Base-by-base conservation (phyloP, 2,329 filamentous ascomycete species). In the Alternaria burnsii region DNA sequence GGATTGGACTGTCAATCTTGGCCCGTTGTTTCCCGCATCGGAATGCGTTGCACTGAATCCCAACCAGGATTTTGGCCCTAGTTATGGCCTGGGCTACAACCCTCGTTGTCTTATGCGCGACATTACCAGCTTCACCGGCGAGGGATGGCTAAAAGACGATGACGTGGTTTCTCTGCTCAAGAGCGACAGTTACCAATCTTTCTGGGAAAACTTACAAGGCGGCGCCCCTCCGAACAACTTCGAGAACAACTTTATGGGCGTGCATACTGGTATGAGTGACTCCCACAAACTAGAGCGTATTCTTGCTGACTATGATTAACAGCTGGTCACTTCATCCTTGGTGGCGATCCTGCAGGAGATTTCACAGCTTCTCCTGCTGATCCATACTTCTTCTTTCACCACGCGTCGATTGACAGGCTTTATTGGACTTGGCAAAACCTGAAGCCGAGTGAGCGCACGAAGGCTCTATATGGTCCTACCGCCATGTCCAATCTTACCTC, bases 351-450 rank as follows among this genome's bases (percentile, higher is more conserved):
- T 0, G 81, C 79, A 3, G 78, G 80, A 20, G 83, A 85, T 70
- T 69, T 83, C 22, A 82, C 80, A 56, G 77, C 79, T 1, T 82
- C 80, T 10, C 82, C 83, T 1, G 78, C 74, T 7, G 82, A 85
- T 40, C 82, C 81, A 3, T 60, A 71, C 30, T 85, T 85, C 72
- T 85, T 78, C 69, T 74, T 82, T 26, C 82, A 84, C 63, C 48
- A 38, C 11, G n/a, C 48, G 14, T 38, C 36, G 9, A 52, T 52
- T 41, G 48, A 84, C 63, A 76, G 81, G 5, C 67, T 78, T 0
- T 84, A 78, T 76, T 82, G 80, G 81, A 82, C 80, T 41, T 84
- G 82, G 82, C 82, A 84, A 68, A 82, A 80, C 58, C 65, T 80
- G 51, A 73, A 81, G 52, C 71, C 72, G 36, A 61, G 69, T 41